Base-by-base conservation (phyloP, 2,329 filamentous ascomycete genomes). In the Alternaria infectoria region DNA sequence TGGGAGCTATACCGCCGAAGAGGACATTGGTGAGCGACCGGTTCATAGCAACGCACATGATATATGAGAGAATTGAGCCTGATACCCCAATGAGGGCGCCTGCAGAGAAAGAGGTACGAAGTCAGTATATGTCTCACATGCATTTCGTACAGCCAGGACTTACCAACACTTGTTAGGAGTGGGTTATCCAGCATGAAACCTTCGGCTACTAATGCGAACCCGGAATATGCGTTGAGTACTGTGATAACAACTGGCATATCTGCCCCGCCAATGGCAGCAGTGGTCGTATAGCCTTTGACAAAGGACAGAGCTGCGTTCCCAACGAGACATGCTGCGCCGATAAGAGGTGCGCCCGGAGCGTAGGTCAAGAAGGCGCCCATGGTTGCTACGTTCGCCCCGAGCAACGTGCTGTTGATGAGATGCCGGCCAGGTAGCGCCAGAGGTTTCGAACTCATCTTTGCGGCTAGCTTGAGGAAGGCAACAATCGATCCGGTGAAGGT, bases 161-260 rank as follows among this genome's bases (percentile, higher is more conserved):
- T 32, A 51, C 36, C 57, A 12, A 36, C 28, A 0, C 91, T 93
- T 0, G 93, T 96, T 1, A 97, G 84, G 1, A 97, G 85, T 0
- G 93, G 89, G 62, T 96, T 97, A 69, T 96, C 90, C 13, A 97
- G 84, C 93, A 97, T 97, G 77, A 97, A 90, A 0, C 93, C 93
- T 79, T 97, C 93, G 0, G 93, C 93, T 0, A 97, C 93, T 3
- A 97, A 85, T 0, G 93, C 93, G 61, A 97, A 97, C 12, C 93
- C 93, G 51, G 92, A 95, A 77, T 97, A 97, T 0, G 93, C 93
- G 71, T 97, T 97, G 28, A 97, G 81, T 1, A 97, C 93, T 0
- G 93, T 96, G 67, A 96, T 96, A 30, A 96, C 92, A 6, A 96
- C 93, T 13, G 91, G 93, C 93, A 97, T 97, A 74, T 97, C 93